phyloP scores from a whole-genome alignment of 1,284 basidiomycete species.

The Ustilago shanxiensis region DNA sequence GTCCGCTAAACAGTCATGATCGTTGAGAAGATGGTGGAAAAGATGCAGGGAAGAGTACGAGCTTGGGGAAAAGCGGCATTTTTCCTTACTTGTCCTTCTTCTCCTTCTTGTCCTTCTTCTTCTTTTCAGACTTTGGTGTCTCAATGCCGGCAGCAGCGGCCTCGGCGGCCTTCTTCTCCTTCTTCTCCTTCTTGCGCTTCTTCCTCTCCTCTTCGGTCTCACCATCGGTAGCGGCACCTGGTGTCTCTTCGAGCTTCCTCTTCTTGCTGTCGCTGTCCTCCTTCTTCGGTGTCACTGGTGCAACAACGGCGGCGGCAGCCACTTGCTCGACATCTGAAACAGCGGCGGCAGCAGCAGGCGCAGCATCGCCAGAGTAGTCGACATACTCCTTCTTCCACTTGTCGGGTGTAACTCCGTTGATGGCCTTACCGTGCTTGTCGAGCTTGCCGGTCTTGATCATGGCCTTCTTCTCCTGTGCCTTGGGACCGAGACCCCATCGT shows the following conservation, averaged over 20 bases:
- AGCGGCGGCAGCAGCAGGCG: conserved; percentile 65
- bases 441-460: conserved; percentile 82
- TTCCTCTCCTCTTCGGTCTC: conserved; percentile 69
- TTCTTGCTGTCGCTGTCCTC: conserved; percentile 70
- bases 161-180: conserved; percentile 64
- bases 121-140: conserved; percentile 58
- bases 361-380: conserved; percentile 79
- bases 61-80: not conserved
- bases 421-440: conserved; percentile 93
- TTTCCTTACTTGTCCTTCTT: conserved; percentile 63
- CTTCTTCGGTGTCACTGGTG: conserved; percentile 39
- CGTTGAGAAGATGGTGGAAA: not conserved
- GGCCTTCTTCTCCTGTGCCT: conserved; percentile 98
- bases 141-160: conserved; percentile 52
- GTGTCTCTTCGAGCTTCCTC: conserved; percentile 70
- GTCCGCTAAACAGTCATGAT: conserved; percentile 3
- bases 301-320: conserved; percentile 44
- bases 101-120: conserved; percentile 65
- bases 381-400: conserved; percentile 94
- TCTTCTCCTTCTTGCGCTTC: conserved; percentile 69
- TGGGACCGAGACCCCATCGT: conserved; percentile 96
- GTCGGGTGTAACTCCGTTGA: conserved; percentile 88
- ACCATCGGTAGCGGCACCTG: conserved; percentile 46
- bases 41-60: not conserved
- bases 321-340: conserved; percentile 30